Evolutionary conservation across 495 filamentous ascomycete species (phyloP).

Genomic region (Corynascus novoguineensis): DNA sequence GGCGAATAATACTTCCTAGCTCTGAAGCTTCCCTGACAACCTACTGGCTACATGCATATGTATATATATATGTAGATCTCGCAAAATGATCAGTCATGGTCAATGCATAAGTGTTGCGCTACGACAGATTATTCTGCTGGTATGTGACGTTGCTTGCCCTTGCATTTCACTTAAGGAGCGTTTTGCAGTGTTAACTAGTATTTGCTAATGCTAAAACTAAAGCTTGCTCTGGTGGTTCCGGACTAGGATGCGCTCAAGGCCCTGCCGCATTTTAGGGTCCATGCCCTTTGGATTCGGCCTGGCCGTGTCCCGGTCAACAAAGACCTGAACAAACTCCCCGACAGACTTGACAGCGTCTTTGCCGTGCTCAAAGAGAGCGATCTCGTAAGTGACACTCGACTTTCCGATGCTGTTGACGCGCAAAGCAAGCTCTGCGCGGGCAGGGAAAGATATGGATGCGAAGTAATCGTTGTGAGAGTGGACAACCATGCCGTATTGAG

Average conservation of each 20-base stretch:
- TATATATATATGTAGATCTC: too few species aligned
- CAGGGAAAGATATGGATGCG: slow-evolving; percentile 74
- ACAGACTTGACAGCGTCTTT: slow-evolving; percentile 75
- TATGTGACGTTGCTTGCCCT: too few species aligned
- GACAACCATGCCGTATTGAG: slow-evolving; percentile 76
- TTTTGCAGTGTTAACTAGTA: too few species aligned
- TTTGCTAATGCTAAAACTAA: too few species aligned
- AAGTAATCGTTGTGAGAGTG: slow-evolving; percentile 82
- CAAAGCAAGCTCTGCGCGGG: slow-evolving; percentile 72
- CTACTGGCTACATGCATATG: too few species aligned
- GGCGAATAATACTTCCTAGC: too few species aligned
- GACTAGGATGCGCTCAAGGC: slow-evolving; percentile 41
- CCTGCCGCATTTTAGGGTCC: slow-evolving; percentile 45
- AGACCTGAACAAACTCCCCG: slow-evolving; percentile 84
- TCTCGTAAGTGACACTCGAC: slow-evolving; percentile 88
- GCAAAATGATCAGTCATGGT: too few species aligned
- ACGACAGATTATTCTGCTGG: too few species aligned
- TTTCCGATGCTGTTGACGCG: slow-evolving; percentile 78
- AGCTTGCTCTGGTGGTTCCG: slow-evolving; percentile 16
- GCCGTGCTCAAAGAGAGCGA: slow-evolving; percentile 76
- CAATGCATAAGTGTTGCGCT: too few species aligned
- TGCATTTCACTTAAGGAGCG: too few species aligned
- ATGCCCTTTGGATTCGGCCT: slow-evolving; percentile 60
- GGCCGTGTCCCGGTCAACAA: slow-evolving; percentile 68
- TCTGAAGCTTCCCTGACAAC: too few species aligned